Evolutionary conservation across 2,329 filamentous ascomycete species (phyloP).

Genomic region (Xylariaceae sp.): DNA sequence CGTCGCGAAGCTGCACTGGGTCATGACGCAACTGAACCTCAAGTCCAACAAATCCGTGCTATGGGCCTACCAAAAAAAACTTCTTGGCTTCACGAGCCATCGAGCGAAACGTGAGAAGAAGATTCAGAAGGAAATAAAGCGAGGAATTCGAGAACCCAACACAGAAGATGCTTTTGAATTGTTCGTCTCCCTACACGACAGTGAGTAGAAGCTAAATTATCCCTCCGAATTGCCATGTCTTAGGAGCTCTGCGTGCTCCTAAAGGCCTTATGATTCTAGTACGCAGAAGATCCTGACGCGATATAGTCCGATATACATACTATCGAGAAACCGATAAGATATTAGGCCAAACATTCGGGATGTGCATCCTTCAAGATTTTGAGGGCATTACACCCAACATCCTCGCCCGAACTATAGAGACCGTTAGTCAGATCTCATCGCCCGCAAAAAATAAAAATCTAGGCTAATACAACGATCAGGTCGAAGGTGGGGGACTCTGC

Average conservation of each 20-base stretch:
- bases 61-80: slow-evolving; percentile 98
- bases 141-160: slow-evolving; percentile 90
- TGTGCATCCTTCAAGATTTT: slow-evolving; percentile 98
- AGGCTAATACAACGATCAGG: neutral
- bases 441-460: neutral
- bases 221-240: too few species aligned
- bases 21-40: slow-evolving; percentile 86
- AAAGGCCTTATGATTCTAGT: too few species aligned
- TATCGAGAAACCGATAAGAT: slow-evolving; percentile 98
- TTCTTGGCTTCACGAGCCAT: slow-evolving; percentile 71
- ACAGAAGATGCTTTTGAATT: slow-evolving; percentile 66
- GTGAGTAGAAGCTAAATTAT: too few species aligned
- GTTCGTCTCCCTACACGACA: slow-evolving; percentile 25
- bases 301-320: slow-evolving; percentile 99
- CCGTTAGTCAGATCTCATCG: slow-evolving; percentile 50
- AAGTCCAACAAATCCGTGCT: slow-evolving; percentile 96
- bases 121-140: slow-evolving; percentile 98
- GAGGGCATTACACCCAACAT: slow-evolving; percentile 98
- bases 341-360: slow-evolving; percentile 82
- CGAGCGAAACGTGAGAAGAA: slow-evolving; percentile 98
- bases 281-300: slow-evolving; percentile 81
- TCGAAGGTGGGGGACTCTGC: slow-evolving; percentile 93
- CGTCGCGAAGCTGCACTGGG: slow-evolving; percentile 93
- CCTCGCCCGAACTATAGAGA: slow-evolving; percentile 92
- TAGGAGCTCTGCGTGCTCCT: too few species aligned